Evolutionary conservation across 116 monocot genomes (phyloP), one percentile per base, ranked within the genome.

Genomic region (Posidonia oceanica): DNA sequence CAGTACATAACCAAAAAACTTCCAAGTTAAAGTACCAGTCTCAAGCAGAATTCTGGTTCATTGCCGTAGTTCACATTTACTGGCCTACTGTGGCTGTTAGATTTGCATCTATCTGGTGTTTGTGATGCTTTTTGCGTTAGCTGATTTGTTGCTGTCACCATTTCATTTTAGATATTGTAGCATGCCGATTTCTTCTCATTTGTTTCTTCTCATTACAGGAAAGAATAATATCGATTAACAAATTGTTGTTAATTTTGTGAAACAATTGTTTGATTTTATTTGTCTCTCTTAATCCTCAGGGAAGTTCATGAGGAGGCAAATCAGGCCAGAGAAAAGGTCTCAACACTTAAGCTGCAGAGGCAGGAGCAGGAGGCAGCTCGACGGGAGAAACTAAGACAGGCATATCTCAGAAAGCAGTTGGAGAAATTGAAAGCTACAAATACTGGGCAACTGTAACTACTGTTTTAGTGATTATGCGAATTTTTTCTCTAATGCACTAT

Each of bases 241-340:
- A 15, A 11, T 7, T 66, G 48, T 48, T 48, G 48, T 66, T 66
- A 20, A 66, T 42, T 48, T 41, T 66, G 18, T 66, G n/a, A 44
- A 38, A 18, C 40, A 63, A 23, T 37, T 7, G 29, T 29, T 48
- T 8, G 48, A 10, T 48, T 48, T 48, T 10, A 48, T 18, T 41
- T 41, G 4, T 13, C n/a, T 41, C 4, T 66, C n/a, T 66, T 14
- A 40, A 42, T 65, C 55, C n/a, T 72, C 83, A 96, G 96, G 84
- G 96, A 96, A 82, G 83, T 96, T 63, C 96, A 96, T 60, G 89
- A 96, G 75, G 96, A 96, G 67, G 91, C 77, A 52, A 91, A 66
- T 60, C 80, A 89, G 42, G 96, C 86, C 52, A 86, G 96, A 75
- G 77, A 85, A 63, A 83, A 88, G 75, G 77, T 80, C 5, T 80